Conservation (phyloP, 345 rosid species). For the Gossypium stocksii region DNA sequence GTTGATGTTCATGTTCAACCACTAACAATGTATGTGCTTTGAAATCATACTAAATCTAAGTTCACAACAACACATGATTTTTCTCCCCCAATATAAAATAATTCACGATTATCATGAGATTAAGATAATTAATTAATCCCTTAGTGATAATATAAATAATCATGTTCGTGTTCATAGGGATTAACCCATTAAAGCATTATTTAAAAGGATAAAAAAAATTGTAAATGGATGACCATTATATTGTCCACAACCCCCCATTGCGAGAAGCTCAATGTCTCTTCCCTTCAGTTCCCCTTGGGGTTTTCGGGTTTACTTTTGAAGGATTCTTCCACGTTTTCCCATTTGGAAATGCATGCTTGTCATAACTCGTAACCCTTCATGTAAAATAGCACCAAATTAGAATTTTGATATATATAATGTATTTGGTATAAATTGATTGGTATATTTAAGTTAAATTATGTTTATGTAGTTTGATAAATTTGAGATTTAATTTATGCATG, state of each 20-base stretch:
- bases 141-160: background rate
- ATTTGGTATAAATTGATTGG: no score
- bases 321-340: background rate
- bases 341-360: constrained; percentile 1
- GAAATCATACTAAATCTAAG: background rate
- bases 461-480: no score
- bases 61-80: background rate
- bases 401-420: no score
- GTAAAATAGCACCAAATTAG: background rate
- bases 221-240: constrained; percentile 10
- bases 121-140: background rate
- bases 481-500: no score
- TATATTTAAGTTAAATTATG: no score
- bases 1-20: background rate
- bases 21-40: background rate
- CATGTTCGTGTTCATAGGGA: background rate
- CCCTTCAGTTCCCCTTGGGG: background rate
- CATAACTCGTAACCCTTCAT: background rate
- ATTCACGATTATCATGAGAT: background rate
- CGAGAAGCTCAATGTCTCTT: background rate
- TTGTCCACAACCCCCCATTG: constrained; percentile 2
- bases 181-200: background rate
- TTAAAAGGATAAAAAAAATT: background rate
- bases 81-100: background rate
- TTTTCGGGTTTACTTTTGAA: no score